Evolutionary conservation across 805 yeast species (phyloP).

Genomic region (Isabelozyma rhagii): DNA sequence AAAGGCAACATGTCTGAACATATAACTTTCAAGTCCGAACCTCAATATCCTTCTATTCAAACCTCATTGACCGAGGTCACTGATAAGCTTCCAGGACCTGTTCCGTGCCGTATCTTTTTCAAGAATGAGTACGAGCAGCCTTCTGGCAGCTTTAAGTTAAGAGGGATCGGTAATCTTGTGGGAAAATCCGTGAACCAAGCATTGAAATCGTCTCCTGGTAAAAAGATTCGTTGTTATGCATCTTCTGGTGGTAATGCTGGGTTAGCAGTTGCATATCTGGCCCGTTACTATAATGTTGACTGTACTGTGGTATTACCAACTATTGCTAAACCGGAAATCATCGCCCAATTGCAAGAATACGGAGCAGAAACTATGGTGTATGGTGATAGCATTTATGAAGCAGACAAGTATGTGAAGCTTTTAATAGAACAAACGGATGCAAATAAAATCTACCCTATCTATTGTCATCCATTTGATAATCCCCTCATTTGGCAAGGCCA

Average conservation of each 20-base stretch:
- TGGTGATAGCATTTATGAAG: conserved; percentile 49
- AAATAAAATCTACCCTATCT: conserved; percentile 33
- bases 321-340: conserved; percentile 44
- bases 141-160: conserved; percentile 53
- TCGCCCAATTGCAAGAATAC: conserved; percentile 39
- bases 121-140: conserved; percentile 56
- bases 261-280: conserved; percentile 51
- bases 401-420: conserved; percentile 41
- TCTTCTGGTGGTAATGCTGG: conserved; percentile 60
- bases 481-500: conserved; percentile 56
- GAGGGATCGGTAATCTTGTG: conserved; percentile 53
- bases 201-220: conserved; percentile 10
- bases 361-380: conserved; percentile 51
- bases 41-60: conserved; percentile 17
- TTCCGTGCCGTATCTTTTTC: conserved; percentile 40
- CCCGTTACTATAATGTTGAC: conserved; percentile 29
- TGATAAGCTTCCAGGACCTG: conserved; percentile 15
- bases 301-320: conserved; percentile 65
- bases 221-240: conserved; percentile 41
- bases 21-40: background rate
- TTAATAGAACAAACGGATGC: conserved; percentile 15
- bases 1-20: no score
- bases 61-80: conserved; percentile 42
- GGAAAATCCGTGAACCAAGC: conserved; percentile 27
- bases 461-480: conserved; percentile 55